Evolutionary conservation across 1,284 basidiomycete genomes (phyloP).

Genomic region (Pseudozyma sp.): DNA sequence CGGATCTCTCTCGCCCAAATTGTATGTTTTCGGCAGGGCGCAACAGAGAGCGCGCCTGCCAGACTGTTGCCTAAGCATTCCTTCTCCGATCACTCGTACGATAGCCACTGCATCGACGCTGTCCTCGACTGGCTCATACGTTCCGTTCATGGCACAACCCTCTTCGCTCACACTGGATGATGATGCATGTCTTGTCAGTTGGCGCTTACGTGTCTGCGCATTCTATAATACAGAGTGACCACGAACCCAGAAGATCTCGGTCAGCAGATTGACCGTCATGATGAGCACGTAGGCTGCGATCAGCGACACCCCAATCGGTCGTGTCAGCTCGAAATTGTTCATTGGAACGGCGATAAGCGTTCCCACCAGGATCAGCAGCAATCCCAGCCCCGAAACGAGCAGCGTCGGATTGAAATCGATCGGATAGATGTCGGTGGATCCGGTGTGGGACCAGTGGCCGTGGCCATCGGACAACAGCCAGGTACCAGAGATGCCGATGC

Average conservation of each 20-base stretch:
- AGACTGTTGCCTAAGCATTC: constrained; percentile 36
- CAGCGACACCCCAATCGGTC: constrained; percentile 82
- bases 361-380: constrained; percentile 78
- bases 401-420: constrained; percentile 85
- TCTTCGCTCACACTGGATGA: background rate
- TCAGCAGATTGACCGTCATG: constrained; percentile 57
- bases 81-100: constrained; percentile 17
- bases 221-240: constrained; percentile 26
- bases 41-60: constrained; percentile 26
- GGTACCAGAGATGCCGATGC: constrained; percentile 80
- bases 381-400: constrained; percentile 82
- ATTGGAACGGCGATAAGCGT: constrained; percentile 87
- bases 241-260: constrained; percentile 55
- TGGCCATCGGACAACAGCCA: constrained; percentile 47
- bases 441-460: constrained; percentile 24
- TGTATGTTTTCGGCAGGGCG: background rate
- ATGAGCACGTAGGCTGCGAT: constrained; percentile 76
- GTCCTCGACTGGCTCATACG: background rate
- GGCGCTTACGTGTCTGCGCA: no score
- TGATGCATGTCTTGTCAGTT: no score
- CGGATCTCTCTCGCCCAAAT: background rate
- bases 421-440: constrained; percentile 70
- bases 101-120: background rate
- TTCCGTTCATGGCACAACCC: background rate
- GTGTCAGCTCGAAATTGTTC: constrained; percentile 83